phyloP scores from a whole-genome alignment of 1,284 basidiomycete species.

The Calocybe gambosa region DNA sequence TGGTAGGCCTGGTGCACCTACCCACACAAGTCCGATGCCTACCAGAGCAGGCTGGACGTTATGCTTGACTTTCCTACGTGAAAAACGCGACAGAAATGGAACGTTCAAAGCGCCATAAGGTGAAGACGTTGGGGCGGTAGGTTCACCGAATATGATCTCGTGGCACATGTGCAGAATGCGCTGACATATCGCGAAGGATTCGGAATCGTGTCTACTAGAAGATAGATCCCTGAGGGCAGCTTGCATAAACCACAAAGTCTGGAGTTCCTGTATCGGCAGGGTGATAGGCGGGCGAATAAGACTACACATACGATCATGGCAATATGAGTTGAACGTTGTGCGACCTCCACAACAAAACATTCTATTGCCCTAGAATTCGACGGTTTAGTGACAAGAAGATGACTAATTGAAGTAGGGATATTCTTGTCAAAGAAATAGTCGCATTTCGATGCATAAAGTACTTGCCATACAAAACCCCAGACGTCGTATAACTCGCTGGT shows the following conservation, averaged over 20 bases:
- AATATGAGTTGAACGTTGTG: conserved; percentile 87
- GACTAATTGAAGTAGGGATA: conserved; percentile 42
- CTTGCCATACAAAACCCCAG: conserved; percentile 94
- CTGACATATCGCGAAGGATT: conserved; percentile 89
- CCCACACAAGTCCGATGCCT: conserved; percentile 81
- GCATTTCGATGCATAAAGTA: conserved; percentile 12
- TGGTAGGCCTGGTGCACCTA: conserved; percentile 77
- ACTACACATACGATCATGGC: conserved; percentile 78
- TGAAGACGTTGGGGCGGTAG: conserved; percentile 55
- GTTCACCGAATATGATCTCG: conserved; percentile 94
- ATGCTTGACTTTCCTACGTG: conserved; percentile 63
- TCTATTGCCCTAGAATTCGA: conserved; percentile 88
- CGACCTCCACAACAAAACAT: conserved; percentile 82
- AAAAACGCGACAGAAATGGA: conserved; percentile 41
- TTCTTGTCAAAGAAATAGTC: conserved; percentile 1
- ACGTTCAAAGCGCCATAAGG: conserved; percentile 60
- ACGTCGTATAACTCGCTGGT: conserved; percentile 85
- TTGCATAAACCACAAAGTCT: conserved; percentile 99
- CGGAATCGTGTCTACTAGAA: conserved; percentile 54
- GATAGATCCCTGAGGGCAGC: conserved; percentile 87
- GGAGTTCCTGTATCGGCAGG: conserved; percentile 11
- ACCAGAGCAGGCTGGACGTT: conserved; percentile 74
- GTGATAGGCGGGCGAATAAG: conserved; percentile 8
- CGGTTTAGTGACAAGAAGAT: conserved; percentile 86
- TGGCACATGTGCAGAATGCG: conserved; percentile 91